phyloP scores from a whole-genome alignment of 1,284 basidiomycete genomes.

The Prillingera fragicola region DNA sequence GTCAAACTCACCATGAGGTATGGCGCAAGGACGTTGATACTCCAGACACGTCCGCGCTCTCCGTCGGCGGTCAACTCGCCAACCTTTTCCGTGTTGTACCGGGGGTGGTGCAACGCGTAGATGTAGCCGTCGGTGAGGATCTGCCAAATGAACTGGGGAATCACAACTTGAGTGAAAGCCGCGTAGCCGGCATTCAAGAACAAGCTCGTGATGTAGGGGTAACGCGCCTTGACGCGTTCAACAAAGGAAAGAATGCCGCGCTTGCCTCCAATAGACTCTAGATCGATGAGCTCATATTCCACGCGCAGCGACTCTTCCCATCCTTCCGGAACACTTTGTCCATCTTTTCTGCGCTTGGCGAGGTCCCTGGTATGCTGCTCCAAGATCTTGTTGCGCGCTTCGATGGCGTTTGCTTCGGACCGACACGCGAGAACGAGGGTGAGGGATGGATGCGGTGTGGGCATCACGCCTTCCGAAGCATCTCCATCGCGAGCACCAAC shows the following conservation, averaged over 20 bases:
- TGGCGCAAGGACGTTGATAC: constrained; percentile 77
- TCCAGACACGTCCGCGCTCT: constrained; percentile 74
- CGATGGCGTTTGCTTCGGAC: constrained; percentile 59
- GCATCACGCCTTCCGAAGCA: constrained; percentile 7
- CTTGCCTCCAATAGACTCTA: constrained; percentile 53
- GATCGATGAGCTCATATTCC: constrained; percentile 60
- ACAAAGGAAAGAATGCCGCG: constrained; percentile 63
- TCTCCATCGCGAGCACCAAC: not conserved
- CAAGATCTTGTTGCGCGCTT: constrained; percentile 57
- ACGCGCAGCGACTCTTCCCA: constrained; percentile 63
- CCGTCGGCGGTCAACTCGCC: constrained; percentile 62
- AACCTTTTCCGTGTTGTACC: constrained; percentile 58
- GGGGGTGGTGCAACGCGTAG: constrained; percentile 55
- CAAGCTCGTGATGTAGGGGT: constrained; percentile 61
- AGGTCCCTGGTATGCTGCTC: constrained; percentile 53
- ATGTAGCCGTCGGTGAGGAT: constrained; percentile 50
- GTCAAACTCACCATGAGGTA: constrained; percentile 64
- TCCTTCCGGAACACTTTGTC: constrained; percentile 46
- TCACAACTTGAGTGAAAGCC: constrained; percentile 55
- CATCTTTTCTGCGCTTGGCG: constrained; percentile 43
- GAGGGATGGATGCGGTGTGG: constrained; percentile 51
- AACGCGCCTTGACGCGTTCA: constrained; percentile 57
- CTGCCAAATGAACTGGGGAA: constrained; percentile 54
- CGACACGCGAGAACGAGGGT: constrained; percentile 82
- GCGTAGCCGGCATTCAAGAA: constrained; percentile 77